phyloP scores from a whole-genome alignment of 305 asterid species.

The Fraxinus sp. region DNA sequence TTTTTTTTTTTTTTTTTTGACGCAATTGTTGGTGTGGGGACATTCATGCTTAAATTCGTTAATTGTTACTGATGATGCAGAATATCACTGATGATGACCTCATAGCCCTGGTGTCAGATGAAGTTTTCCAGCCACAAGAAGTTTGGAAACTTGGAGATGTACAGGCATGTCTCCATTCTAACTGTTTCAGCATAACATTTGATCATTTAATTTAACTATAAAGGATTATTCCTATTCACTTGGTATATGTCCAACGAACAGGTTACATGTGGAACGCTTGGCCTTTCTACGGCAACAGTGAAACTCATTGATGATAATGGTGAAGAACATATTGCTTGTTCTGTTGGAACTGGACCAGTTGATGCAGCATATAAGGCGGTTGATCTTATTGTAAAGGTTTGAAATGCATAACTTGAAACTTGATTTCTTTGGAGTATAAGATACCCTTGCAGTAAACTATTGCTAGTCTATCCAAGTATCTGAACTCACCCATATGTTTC shows the following conservation, averaged over 20 bases:
- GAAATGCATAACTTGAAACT: slow-evolving; percentile 4
- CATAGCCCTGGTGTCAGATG: slow-evolving; percentile 81
- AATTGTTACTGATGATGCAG: slow-evolving; percentile 39
- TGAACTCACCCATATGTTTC: neutral
- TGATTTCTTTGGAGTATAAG: neutral
- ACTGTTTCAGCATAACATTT: slow-evolving; percentile 17
- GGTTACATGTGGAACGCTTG: slow-evolving; percentile 83
- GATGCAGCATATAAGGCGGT: slow-evolving; percentile 95
- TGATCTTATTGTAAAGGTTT: slow-evolving; percentile 81
- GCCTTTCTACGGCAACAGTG: slow-evolving; percentile 76
- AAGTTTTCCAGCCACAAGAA: slow-evolving; percentile 83
- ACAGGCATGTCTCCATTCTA: slow-evolving; percentile 50
- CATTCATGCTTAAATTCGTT: neutral
- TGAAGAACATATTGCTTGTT: slow-evolving; percentile 64
- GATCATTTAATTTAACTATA: neutral
- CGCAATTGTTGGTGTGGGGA: neutral
- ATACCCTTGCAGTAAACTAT: neutral
- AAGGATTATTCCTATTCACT: slow-evolving; percentile 5
- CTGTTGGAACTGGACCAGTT: slow-evolving; percentile 96
- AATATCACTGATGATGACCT: slow-evolving; percentile 83
- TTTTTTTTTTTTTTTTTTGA: neutral
- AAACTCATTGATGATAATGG: slow-evolving; percentile 67
- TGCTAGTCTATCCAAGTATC: neutral
- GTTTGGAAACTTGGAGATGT: slow-evolving; percentile 78
- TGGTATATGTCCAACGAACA: slow-evolving; percentile 29